phyloP scores from a whole-genome alignment of 345 rosid genomes.

The Heritiera littoralis region DNA sequence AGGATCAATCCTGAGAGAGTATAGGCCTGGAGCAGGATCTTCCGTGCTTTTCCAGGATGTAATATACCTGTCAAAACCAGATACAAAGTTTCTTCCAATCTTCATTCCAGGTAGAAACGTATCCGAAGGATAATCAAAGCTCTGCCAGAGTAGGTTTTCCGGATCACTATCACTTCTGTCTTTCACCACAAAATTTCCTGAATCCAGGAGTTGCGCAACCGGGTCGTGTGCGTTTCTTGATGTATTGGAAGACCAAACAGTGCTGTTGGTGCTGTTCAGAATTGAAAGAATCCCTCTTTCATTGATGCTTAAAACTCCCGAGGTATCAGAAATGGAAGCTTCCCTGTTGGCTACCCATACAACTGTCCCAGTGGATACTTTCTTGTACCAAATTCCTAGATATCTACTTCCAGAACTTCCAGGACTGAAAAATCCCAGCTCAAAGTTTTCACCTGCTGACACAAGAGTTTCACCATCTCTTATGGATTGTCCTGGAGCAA shows the following conservation, averaged over 20 bases:
- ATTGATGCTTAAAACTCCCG: neutral
- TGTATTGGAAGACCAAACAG: constrained; percentile 14
- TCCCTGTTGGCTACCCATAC: constrained; percentile 52
- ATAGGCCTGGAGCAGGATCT: constrained; percentile 33
- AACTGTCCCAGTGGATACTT: constrained; percentile 20
- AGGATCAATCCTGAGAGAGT: neutral
- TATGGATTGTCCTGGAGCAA: neutral
- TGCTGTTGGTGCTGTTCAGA: neutral
- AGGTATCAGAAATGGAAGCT: neutral
- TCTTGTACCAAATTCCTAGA: constrained; percentile 49
- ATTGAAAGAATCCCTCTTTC: neutral
- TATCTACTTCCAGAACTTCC: constrained; percentile 29
- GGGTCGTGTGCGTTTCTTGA: constrained; percentile 13
- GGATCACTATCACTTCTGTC: constrained; percentile 17
- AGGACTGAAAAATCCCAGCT: constrained; percentile 40
- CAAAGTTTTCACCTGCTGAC: constrained; percentile 35
- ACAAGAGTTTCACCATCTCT: constrained; percentile 28
- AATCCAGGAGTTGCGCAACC: constrained; percentile 14
- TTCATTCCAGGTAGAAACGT: constrained; percentile 45
- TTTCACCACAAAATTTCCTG: constrained; percentile 53
- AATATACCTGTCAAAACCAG: constrained; percentile 19
- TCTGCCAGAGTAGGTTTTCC: constrained; percentile 36
- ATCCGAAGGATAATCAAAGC: constrained; percentile 49
- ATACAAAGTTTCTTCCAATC: constrained; percentile 35
- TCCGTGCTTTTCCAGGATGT: constrained; percentile 36